Base-by-base conservation (phyloP, 2,329 filamentous ascomycete genomes). In the Colletotrichum scovillei region DNA sequence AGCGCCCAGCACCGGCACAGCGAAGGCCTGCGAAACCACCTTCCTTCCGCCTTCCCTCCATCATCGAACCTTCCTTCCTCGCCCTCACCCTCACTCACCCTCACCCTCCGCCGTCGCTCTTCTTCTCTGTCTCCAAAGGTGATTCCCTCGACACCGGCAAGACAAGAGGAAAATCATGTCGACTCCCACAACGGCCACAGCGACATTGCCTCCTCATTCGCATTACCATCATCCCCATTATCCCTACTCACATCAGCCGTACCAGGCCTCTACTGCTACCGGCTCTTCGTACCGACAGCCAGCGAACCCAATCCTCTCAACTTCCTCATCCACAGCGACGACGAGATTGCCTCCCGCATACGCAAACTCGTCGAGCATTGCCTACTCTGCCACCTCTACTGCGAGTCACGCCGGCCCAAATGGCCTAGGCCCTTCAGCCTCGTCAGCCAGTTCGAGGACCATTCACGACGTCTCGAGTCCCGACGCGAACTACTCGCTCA, bases 151-250 rank as follows among this genome's bases (percentile, higher is more conserved):
- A 69, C 49, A 70, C 30, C 49, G 57, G 46, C 49, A 63, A 49
- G 35, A 46, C 49, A 70, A 64, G 71, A 73, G 63, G 67, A 77
- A 76, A 80, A 82, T 76, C 82, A 95, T 96, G 94, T 95, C 94
- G 87, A 95, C 93, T 78, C 93, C 94, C 77, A 94, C 93, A 75
- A 78, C 73, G 69, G 74, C 75, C 42, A 76, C 75, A 65, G 75
- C 75, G 65, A 76, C 75, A 65, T 67, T 75, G 55, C 75, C 75
- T 70, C 86, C 77, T 87, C 87, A 71, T 83, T 89, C 90, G 81
- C 88, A 89, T 74, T 88, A 88, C 79, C 91, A 91, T 85, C 91
- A 90, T 79, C 86, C 88, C 78, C 91, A 92, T 86, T 92, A 92
- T 79, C 88, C 90, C 80, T 89, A 91, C 79, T 80, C 88, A 59